Percentiles rank a stretch among this genome's conserved stretches.
phyloP scores from a whole-genome alignment of 2,329 filamentous ascomycete genomes.

The Diaporthe capsici region DNA sequence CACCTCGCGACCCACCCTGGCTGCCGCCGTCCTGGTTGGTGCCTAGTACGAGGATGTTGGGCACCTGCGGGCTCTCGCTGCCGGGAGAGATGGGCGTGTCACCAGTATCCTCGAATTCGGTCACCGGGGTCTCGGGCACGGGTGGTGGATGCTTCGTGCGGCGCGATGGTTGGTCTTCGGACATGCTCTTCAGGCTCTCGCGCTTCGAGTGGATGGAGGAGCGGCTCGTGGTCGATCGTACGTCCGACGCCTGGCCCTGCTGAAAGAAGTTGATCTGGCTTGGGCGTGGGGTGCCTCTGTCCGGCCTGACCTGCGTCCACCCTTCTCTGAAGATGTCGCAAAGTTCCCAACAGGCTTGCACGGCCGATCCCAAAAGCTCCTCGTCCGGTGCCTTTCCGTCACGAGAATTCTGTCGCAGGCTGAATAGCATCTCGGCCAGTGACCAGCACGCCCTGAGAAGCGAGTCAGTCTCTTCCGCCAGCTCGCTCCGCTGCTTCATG shows the following conservation, averaged over 20 bases:
- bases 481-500: conserved; percentile 91
- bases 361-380: conserved; percentile 87
- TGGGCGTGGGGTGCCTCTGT: conserved; percentile 86
- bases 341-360: conserved; percentile 95
- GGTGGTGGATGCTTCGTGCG: conserved; percentile 58
- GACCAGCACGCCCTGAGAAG: conserved; percentile 90
- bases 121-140: conserved; percentile 91
- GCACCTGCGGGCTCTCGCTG: conserved; percentile 80
- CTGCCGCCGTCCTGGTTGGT: conserved; percentile 70
- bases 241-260: conserved; percentile 56
- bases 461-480: conserved; percentile 86
- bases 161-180: conserved; percentile 59
- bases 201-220: conserved; percentile 66
- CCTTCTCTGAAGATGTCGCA: conserved; percentile 94
- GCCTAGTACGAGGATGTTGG: conserved; percentile 90
- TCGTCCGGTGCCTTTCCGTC: conserved; percentile 83
- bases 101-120: conserved; percentile 95
- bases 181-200: conserved; percentile 65
- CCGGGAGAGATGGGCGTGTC: conserved; percentile 89
- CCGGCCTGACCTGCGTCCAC: conserved; percentile 90
- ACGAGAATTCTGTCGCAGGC: conserved; percentile 83
- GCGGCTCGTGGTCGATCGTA: conserved; percentile 58
- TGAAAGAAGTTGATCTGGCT: conserved; percentile 81
- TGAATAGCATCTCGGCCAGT: conserved; percentile 93
- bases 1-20: conserved; percentile 60